Base-by-base conservation (phyloP, 1,284 basidiomycete species). In the Microbotryum intermedium region DNA sequence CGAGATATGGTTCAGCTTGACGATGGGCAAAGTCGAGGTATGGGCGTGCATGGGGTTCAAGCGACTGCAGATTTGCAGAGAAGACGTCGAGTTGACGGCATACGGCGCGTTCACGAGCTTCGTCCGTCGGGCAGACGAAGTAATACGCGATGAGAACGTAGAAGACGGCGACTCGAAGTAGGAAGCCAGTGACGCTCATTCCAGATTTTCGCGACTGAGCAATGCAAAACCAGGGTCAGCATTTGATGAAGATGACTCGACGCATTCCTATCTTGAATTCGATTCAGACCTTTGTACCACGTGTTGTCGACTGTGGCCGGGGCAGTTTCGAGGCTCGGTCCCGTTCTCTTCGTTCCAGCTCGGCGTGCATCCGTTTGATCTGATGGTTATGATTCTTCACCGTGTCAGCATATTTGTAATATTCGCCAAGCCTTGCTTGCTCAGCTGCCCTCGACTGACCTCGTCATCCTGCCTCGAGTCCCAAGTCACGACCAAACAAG, bases 101-200 rank as follows among this genome's bases (percentile, higher is more conserved):
- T 44, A 67, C 59, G 26, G 64, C 57, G 26, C 60, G 55, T 6
- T 62, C 58, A 42, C 61, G 49, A 9, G 30, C 11, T 7, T 54
- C 21, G 50, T 66, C 62, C 51, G 28, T 48, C 1, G 67, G 67
- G 55, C 67, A 68, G 30, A 64, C 65, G 54, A 66, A 21, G 54
- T 62, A 58, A 55, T 57, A 62, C 54, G 60, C 62, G 57, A 64
- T 62, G 30, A 55, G 25, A 51, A 66, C n/a, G 62, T 68, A 68
- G 55, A 66, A 45, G 28, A 61, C 2, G n/a, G 39, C 59, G 44
- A 59, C 64, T 29, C 67, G 57, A 8, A 51, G 11, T 44, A 66
- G 25, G 61, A 68, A 64, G 25, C 65, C 67, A 2, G 52, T 56
- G 13, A 61, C 1, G 23, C 59, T 54, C 1, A 63, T 30, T n/a